Evolutionary conservation across 2,329 filamentous ascomycete species (phyloP).

Genomic region (Dothideomycetes sp.): DNA sequence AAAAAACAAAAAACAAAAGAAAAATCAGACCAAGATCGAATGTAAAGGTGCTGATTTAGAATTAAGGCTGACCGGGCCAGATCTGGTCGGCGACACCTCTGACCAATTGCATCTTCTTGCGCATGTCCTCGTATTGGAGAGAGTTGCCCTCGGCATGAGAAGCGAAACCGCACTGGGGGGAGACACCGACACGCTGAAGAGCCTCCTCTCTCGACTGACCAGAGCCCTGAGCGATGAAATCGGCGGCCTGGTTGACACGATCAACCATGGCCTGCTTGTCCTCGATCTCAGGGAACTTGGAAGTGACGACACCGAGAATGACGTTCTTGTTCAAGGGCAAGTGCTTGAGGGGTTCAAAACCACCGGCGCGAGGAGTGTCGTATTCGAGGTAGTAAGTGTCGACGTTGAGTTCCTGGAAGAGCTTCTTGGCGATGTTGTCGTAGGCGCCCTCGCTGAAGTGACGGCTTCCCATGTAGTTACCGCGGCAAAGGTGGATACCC

Average conservation of each 20-base stretch:
- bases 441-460: slow-evolving; percentile 33
- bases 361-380: slow-evolving; percentile 34
- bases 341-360: slow-evolving; percentile 32
- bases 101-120: slow-evolving; percentile 59
- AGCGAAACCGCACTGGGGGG: slow-evolving; percentile 64
- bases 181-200: slow-evolving; percentile 55
- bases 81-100: slow-evolving; percentile 61
- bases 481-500: slow-evolving; percentile 61
- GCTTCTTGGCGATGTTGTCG: slow-evolving; percentile 22
- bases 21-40: too few relatives aligned
- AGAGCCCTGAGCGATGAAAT: slow-evolving; percentile 57
- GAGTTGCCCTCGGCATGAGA: slow-evolving; percentile 64
- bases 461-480: slow-evolving; percentile 33
- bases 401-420: slow-evolving; percentile 26
- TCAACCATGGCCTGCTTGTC: slow-evolving; percentile 34
- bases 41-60: too few relatives aligned
- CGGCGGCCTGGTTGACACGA: slow-evolving; percentile 39
- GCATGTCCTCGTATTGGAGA: slow-evolving; percentile 57
- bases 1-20: too few relatives aligned
- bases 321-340: slow-evolving; percentile 34
- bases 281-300: slow-evolving; percentile 33
- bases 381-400: slow-evolving; percentile 32
- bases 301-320: slow-evolving; percentile 34
- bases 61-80: slow-evolving; percentile 46
- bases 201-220: slow-evolving; percentile 55